Percentiles rank a stretch among this genome's conserved stretches.
Evolutionary conservation across 2,329 filamentous ascomycete species (phyloP).

Genomic region (Epichloe scottii): DNA sequence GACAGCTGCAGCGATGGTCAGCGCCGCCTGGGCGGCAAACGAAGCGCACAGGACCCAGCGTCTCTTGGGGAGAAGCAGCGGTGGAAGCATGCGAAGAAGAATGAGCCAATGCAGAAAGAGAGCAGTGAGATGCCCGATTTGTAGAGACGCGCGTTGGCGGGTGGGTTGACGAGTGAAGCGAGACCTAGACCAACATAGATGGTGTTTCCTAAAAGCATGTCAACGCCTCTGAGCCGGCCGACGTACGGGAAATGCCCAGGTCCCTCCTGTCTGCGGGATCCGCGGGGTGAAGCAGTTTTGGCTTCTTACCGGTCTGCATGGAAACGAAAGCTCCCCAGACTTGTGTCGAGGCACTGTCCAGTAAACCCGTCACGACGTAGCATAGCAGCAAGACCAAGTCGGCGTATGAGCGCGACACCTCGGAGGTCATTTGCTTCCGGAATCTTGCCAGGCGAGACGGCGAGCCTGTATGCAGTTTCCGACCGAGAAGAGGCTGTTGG

Average conservation of each 20-base stretch:
- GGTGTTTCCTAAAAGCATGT: slow-evolving; percentile 48
- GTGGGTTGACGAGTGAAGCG: slow-evolving; percentile 33
- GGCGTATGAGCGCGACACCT: slow-evolving; percentile 49
- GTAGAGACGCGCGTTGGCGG: slow-evolving; percentile 18
- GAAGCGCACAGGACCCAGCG: slow-evolving; percentile 53
- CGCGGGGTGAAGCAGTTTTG: neutral
- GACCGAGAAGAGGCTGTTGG: slow-evolving; percentile 19
- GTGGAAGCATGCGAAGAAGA: slow-evolving; percentile 59
- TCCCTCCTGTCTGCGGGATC: neutral
- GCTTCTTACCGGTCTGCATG: slow-evolving; percentile 60
- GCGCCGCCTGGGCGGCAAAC: slow-evolving; percentile 37
- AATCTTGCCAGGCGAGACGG: slow-evolving; percentile 14
- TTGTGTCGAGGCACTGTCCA: slow-evolving; percentile 64
- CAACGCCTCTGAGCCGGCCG: neutral
- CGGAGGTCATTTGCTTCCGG: slow-evolving; percentile 23
- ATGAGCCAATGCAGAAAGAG: slow-evolving; percentile 60
- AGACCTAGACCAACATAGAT: slow-evolving; percentile 67
- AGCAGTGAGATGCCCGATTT: slow-evolving; percentile 59
- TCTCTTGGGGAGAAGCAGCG: slow-evolving; percentile 44
- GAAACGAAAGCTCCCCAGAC: slow-evolving; percentile 73
- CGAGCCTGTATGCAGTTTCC: slow-evolving; percentile 8
- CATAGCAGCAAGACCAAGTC: slow-evolving; percentile 59
- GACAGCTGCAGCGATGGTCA: slow-evolving; percentile 38
- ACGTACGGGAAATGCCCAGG: no score
- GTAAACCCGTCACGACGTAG: slow-evolving; percentile 65